A percentile compares a stretch with the other conserved stretches of the same genome.
Evolutionary conservation across 257 asterid species (phyloP).

Genomic region (Solanum pinnatisectum): DNA sequence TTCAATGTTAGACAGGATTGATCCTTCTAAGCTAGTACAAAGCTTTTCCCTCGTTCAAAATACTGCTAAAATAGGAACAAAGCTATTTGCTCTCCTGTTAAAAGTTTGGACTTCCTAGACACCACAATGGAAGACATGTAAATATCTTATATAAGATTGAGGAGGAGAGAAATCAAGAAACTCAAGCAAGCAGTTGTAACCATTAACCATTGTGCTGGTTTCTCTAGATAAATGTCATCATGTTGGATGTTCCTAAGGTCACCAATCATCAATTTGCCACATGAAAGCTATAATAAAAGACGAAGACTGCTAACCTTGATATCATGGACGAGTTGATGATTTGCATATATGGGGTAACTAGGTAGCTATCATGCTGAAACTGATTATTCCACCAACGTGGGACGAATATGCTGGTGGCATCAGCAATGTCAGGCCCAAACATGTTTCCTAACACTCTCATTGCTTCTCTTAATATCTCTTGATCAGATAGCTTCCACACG

Average conservation of each 20-base stretch:
- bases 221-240: background rate
- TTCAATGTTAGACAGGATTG: too few species aligned
- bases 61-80: too few species aligned
- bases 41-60: too few species aligned
- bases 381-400: constrained; percentile 95
- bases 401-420: constrained; percentile 59
- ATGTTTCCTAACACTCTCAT: constrained; percentile 78
- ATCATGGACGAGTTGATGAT: constrained; percentile 48
- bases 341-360: constrained; percentile 54
- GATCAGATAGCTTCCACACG: constrained; percentile 64
- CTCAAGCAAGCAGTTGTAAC: background rate
- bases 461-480: constrained; percentile 65
- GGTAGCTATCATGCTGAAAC: constrained; percentile 87
- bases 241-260: background rate
- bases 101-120: too few species aligned
- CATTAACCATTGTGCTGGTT: background rate
- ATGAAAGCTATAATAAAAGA: background rate
- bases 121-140: too few species aligned
- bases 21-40: too few species aligned
- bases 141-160: too few species aligned
- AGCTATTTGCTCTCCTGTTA: too few species aligned
- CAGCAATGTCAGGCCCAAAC: constrained; percentile 69
- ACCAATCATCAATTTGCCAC: too few species aligned
- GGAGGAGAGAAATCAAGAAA: background rate
- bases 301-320: constrained; percentile 40